Evolutionary conservation across 148 eudicot species (phyloP).

Genomic region (Fallopia convolvulus): DNA sequence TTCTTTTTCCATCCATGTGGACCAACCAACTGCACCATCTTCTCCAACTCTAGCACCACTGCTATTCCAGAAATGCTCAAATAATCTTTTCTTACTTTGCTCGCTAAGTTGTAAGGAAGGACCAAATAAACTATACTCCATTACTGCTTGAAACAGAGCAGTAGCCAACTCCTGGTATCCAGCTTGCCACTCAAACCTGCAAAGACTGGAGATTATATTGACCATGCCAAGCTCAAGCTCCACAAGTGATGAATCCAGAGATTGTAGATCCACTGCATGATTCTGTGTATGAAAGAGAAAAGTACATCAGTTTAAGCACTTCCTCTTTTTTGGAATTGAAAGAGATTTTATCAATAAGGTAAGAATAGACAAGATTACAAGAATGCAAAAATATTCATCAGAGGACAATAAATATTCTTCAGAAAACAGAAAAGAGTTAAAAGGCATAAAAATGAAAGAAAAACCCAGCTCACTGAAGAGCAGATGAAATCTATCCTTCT

Average conservation of each 20-base stretch:
- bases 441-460: neutral
- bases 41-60: slow-evolving; percentile 89
- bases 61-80: slow-evolving; percentile 91
- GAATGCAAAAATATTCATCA: neutral
- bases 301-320: slow-evolving; percentile 9
- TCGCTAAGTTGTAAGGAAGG: slow-evolving; percentile 75
- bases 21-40: slow-evolving; percentile 97
- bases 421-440: neutral
- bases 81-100: slow-evolving; percentile 76
- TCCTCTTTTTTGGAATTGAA: neutral
- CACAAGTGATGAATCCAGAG: slow-evolving; percentile 32
- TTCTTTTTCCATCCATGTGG: slow-evolving; percentile 87
- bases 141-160: slow-evolving; percentile 88
- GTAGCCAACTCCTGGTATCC: slow-evolving; percentile 96
- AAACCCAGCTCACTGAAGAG: neutral
- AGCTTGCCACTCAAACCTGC: slow-evolving; percentile 96
- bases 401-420: neutral
- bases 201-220: slow-evolving; percentile 67
- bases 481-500: neutral
- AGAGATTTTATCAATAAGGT: neutral
- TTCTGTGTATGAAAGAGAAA: neutral
- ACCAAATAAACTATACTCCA: slow-evolving; percentile 78
- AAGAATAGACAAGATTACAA: neutral
- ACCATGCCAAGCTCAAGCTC: slow-evolving; percentile 73
- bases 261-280: slow-evolving; percentile 19